These are phyloP conservation scores for Aspergillus sp. DNA, from an alignment of 2,329 filamentous ascomycete genomes.

Conservation along the genomic window DNA sequence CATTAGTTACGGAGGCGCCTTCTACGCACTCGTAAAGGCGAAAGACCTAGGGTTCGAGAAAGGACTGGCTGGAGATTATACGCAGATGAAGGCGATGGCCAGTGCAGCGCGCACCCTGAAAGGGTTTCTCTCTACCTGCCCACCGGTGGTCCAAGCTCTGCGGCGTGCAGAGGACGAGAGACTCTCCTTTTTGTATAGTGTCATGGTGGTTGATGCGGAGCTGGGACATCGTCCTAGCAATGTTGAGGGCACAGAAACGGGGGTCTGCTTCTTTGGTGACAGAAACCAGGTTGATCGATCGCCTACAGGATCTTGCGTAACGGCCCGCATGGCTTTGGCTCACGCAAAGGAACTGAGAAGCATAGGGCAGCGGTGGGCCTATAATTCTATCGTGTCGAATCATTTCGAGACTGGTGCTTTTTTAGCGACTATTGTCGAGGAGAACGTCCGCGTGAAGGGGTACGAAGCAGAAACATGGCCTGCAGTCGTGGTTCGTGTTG, in stretches of 20 bases:
- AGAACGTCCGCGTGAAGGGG: constrained; percentile 12
- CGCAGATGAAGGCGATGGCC: constrained; percentile 12
- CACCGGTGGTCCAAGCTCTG: constrained; percentile 28
- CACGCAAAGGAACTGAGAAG: constrained; percentile 33
- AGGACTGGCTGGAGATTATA: not conserved
- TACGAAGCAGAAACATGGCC: not conserved
- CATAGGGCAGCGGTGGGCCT: constrained; percentile 34
- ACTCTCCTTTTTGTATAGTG: constrained; percentile 46
- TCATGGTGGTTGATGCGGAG: constrained; percentile 44
- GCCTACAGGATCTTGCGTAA: constrained; percentile 44
- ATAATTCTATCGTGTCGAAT: constrained; percentile 44
- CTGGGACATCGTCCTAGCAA: constrained; percentile 21
- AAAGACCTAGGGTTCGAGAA: constrained; percentile 44
- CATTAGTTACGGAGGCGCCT: constrained; percentile 52
- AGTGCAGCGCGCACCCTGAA: constrained; percentile 28
- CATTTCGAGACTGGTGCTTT: constrained; percentile 31
- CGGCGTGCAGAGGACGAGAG: constrained; percentile 39
- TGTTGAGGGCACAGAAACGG: constrained; percentile 43
- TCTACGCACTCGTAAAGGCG: constrained; percentile 46
- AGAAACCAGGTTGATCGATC: constrained; percentile 53
- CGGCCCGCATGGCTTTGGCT: constrained; percentile 43
- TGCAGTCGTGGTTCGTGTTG: constrained; percentile 34
- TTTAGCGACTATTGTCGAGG: constrained; percentile 28
- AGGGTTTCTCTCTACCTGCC: constrained; percentile 17
- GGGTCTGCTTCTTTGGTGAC: constrained; percentile 52